Conservation (phyloP, 139 green algal genomes). For the Chlorella sp. region DNA sequence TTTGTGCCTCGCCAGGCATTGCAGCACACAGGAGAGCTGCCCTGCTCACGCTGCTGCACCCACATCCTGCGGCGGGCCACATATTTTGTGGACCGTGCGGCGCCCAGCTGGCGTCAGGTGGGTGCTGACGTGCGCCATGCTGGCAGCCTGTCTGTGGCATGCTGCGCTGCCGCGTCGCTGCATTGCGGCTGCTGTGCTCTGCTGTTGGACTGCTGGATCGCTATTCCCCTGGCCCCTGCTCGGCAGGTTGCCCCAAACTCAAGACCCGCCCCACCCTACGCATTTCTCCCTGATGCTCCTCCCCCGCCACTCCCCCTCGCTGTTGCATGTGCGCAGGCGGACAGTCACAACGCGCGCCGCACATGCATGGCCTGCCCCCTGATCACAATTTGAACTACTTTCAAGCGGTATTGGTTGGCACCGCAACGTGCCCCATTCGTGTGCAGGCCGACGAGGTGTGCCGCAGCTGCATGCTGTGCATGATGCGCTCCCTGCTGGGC, state of each 20-base stretch:
- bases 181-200: background rate
- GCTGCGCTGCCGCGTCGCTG: too few species aligned
- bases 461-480: constrained; percentile 24
- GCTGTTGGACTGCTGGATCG: background rate
- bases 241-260: too few species aligned
- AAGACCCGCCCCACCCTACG: background rate
- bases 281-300: background rate
- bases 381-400: too few species aligned
- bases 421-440: background rate
- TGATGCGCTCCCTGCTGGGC: constrained; percentile 8
- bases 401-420: too few species aligned
- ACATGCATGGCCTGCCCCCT: background rate
- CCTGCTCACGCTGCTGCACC: constrained; percentile 10
- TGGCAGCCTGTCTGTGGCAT: background rate
- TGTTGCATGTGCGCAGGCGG: background rate
- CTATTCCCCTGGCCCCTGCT: background rate
- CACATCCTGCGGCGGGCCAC: background rate
- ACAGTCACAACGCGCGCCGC: too few species aligned
- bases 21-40: background rate
- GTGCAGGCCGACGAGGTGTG: constrained; percentile 27
- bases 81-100: background rate
- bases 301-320: background rate
- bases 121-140: background rate
- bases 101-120: background rate
- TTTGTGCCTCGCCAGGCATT: background rate